Base-by-base conservation (phyloP, 23 red algal genomes). In the Cyanidiococcus yangmingshanensis region DNA sequence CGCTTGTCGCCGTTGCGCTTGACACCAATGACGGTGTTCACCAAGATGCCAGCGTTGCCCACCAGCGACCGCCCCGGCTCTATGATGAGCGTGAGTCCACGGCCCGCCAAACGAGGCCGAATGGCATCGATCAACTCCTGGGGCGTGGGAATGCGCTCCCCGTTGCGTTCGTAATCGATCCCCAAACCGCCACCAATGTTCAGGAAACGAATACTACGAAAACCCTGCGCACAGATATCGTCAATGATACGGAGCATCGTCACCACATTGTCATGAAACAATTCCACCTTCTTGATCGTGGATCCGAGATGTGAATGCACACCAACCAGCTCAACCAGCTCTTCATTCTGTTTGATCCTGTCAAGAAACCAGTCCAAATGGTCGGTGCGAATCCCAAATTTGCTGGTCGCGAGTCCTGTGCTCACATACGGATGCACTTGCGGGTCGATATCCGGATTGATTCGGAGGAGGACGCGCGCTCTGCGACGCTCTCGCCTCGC, bases 361-460 rank as follows among this genome's bases (percentile, higher is more conserved):
- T 95, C 68, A 50, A 95, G 77, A 78, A 95, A 95, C 91, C 91
- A 95, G 37, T 85, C 39, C 37, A 95, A 82, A 41, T 89, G 86
- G 41, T 86, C 86, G 63, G 89, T 95, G n/a, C 91, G 81, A 75
- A 95, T 95, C 58, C 91, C 91, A 83, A 95, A 95, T 59, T 95
- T 95, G 83, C 80, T 85, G 58, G 68, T 90, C 16, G 91, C 91
- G n/a, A 95, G 58, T 26, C 91, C 91, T 0, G 91, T 95, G 54
- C 80, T 85, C 1, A 95, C 81, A 77, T 95, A 95, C 39, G 91
- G 82, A 79, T 95, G 91, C 34, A 95, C 91, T 77, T 95, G 58
- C 0, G 91, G 91, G 67, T 95, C 86, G 15, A 95, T 86, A 77
- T 95, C 86, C n/a, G 91, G 91, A 38, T 95, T 95, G 77, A 95